phyloP scores from a whole-genome alignment of 73 alveolate species.

The Durusdinium trenchii region DNA sequence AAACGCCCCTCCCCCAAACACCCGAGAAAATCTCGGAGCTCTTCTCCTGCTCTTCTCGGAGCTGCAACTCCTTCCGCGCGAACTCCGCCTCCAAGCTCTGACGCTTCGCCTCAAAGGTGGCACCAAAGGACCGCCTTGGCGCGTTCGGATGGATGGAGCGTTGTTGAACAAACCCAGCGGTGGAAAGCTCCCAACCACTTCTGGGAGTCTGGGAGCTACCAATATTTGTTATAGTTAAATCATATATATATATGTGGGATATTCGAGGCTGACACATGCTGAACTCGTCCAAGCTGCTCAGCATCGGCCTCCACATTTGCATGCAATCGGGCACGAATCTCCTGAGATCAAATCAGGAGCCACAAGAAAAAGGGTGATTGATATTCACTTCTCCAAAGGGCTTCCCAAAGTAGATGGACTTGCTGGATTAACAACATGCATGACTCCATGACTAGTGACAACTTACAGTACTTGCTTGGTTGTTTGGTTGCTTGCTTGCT shows the following conservation, averaged over 20 bases:
- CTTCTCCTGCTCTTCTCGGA: constrained; percentile 46
- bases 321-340: constrained; percentile 44
- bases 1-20: too few species aligned
- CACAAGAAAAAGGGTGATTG: background rate
- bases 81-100: constrained; percentile 7
- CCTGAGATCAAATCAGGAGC: background rate
- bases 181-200: too few species aligned
- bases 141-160: background rate
- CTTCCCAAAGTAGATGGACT: background rate
- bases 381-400: background rate
- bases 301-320: constrained; percentile 25
- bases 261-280: background rate
- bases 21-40: too few species aligned
- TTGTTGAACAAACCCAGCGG: background rate
- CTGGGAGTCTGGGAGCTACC: background rate
- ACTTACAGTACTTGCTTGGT: background rate
- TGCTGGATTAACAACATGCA: background rate
- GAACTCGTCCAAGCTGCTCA: constrained; percentile 2
- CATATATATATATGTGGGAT: background rate
- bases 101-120: constrained; percentile 6
- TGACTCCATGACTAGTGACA: background rate
- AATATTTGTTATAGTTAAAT: background rate
- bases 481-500: background rate
- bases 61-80: constrained; percentile 24
- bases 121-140: constrained; percentile 28